Percentiles rank a stretch among this genome's conserved stretches.
Evolutionary conservation across 2,329 filamentous ascomycete genomes (phyloP).

Genomic region (Aspergillus eucalypticola): DNA sequence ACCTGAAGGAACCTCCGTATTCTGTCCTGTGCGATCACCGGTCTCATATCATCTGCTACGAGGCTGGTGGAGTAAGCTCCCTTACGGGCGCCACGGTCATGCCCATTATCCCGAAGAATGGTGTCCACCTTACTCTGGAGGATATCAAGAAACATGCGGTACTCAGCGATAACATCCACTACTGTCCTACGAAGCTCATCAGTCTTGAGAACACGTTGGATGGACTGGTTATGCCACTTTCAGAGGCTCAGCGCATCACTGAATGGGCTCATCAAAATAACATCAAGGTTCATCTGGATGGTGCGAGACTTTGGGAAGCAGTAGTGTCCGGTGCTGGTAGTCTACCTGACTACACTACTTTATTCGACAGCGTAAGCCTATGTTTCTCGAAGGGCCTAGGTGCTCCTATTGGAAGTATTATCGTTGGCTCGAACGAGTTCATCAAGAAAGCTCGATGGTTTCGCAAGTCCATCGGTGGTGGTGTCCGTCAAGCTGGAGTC

Average conservation of each 20-base stretch:
- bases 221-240: conserved; percentile 75
- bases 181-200: conserved; percentile 77
- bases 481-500: conserved; percentile 73
- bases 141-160: conserved; percentile 69
- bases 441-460: conserved; percentile 72
- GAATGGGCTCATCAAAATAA: conserved; percentile 65
- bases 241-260: conserved; percentile 68
- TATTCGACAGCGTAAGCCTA: conserved; percentile 73
- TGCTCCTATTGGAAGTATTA: conserved; percentile 74
- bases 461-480: conserved; percentile 78
- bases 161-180: conserved; percentile 68
- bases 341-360: conserved; percentile 65
- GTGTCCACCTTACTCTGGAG: conserved; percentile 71
- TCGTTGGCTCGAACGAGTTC: conserved; percentile 61
- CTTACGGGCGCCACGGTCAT: conserved; percentile 71
- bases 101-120: conserved; percentile 68
- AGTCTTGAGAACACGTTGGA: conserved; percentile 83
- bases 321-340: conserved; percentile 68
- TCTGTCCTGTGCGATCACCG: conserved; percentile 76
- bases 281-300: conserved; percentile 75
- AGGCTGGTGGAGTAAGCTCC: conserved; percentile 67
- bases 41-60: conserved; percentile 70
- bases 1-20: conserved; percentile 77
- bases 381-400: conserved; percentile 84
- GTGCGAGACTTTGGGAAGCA: conserved; percentile 80